phyloP scores from a whole-genome alignment of 169 alveolate species.

The Besnoitia besnoiti region DNA sequence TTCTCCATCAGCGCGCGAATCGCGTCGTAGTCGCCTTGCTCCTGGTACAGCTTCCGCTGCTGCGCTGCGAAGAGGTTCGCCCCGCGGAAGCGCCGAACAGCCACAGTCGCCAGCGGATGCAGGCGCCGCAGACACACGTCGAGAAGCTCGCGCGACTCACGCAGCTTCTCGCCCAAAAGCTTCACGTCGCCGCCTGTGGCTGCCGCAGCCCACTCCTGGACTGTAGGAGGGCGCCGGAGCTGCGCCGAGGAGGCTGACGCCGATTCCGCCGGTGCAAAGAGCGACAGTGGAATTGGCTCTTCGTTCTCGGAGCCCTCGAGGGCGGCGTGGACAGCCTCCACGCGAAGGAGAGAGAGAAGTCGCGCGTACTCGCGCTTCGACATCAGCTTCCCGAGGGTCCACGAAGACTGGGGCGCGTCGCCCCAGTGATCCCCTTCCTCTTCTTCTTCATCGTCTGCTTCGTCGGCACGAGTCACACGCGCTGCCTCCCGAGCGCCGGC shows the following conservation, averaged over 20 bases:
- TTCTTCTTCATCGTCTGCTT: background rate
- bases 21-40: constrained; percentile 45
- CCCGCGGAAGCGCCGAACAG: constrained; percentile 19
- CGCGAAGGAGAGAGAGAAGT: constrained; percentile 3
- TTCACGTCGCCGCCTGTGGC: constrained; percentile 31
- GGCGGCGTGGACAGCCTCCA: constrained; percentile 12
- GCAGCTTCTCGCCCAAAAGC: background rate
- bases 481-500: too few species aligned
- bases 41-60: background rate
- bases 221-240: constrained; percentile 17
- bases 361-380: background rate
- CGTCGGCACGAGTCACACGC: too few species aligned
- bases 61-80: background rate
- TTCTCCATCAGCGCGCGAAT: constrained; percentile 10
- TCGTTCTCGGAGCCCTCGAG: constrained; percentile 15
- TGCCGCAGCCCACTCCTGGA: constrained; percentile 30
- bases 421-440: background rate
- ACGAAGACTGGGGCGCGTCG: background rate
- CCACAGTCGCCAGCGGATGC: constrained; percentile 6
- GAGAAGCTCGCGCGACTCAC: background rate
- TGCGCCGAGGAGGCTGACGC: too few species aligned
- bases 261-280: too few species aligned
- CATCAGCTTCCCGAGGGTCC: background rate
- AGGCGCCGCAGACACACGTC: constrained; percentile 21
- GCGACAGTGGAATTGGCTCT: background rate